phyloP scores from a whole-genome alignment of 169 alveolate genomes.

The Plasmodium adleri region DNA sequence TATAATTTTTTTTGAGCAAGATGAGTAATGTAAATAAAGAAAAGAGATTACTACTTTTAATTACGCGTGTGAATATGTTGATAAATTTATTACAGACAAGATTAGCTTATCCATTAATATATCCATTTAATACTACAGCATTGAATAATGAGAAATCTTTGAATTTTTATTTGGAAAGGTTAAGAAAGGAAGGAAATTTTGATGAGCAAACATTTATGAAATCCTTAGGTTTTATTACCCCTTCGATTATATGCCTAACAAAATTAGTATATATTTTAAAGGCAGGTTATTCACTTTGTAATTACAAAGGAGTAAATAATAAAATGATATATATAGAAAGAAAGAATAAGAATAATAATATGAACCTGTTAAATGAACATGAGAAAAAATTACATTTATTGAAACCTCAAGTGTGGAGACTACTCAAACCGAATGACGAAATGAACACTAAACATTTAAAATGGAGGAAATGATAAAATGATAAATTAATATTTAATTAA shows the following conservation, averaged over 20 bases:
- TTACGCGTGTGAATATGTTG: slow-evolving; percentile 76
- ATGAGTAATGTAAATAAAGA: slow-evolving; percentile 59
- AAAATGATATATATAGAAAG: slow-evolving; percentile 37
- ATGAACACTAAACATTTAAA: slow-evolving; percentile 86
- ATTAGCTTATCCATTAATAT: slow-evolving; percentile 82
- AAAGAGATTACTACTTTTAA: slow-evolving; percentile 44
- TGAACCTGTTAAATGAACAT: slow-evolving; percentile 26
- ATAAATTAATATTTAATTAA: background rate
- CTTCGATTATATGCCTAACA: slow-evolving; percentile 63
- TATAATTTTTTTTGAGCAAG: background rate
- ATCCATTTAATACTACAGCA: slow-evolving; percentile 80
- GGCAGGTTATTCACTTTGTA: slow-evolving; percentile 76
- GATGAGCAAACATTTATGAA: slow-evolving; percentile 74
- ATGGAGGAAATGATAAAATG: slow-evolving; percentile 82
- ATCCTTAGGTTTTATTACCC: slow-evolving; percentile 66
- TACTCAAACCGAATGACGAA: slow-evolving; percentile 89
- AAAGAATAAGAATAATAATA: background rate
- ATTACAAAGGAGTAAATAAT: slow-evolving; percentile 30
- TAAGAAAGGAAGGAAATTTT: slow-evolving; percentile 67
- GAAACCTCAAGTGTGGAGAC: slow-evolving; percentile 88
- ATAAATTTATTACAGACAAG: slow-evolving; percentile 79
- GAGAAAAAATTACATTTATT: slow-evolving; percentile 78
- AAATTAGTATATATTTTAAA: slow-evolving; percentile 69
- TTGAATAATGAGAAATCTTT: slow-evolving; percentile 67
- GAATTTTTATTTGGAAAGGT: slow-evolving; percentile 54